These are phyloP conservation scores for Tothia fuscella DNA, from an alignment of 2,329 filamentous ascomycete genomes.

Conservation along the genomic window DNA sequence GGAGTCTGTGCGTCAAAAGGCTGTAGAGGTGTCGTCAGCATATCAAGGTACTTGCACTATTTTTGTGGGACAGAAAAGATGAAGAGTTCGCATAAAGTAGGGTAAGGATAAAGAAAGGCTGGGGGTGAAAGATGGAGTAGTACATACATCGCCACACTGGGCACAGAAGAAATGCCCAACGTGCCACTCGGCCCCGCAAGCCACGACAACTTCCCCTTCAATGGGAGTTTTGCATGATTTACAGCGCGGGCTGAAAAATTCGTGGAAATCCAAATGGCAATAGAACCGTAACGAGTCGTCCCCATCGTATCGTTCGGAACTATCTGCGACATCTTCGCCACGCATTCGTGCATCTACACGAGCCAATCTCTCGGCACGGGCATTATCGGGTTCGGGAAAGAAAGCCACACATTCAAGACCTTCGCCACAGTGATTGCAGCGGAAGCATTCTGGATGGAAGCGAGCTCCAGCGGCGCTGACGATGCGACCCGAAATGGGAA, in stretches of 20 bases:
- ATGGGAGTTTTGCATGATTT: conserved; percentile 96
- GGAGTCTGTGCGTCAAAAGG: conserved; percentile 53
- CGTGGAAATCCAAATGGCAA: conserved; percentile 98
- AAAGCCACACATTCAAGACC: conserved; percentile 91
- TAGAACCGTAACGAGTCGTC: conserved; percentile 72
- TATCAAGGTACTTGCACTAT: background rate
- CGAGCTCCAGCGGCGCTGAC: conserved; percentile 70
- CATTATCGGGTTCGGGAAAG: conserved; percentile 73
- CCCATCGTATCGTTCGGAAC: conserved; percentile 44
- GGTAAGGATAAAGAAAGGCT: background rate
- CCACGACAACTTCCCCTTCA: conserved; percentile 85
- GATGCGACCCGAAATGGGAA: conserved; percentile 81
- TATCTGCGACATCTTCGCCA: conserved; percentile 39
- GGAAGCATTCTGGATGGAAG: conserved; percentile 90
- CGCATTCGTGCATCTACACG: conserved; percentile 54
- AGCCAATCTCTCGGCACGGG: conserved; percentile 58
- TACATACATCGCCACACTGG: conserved; percentile 70
- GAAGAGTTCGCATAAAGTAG: background rate
- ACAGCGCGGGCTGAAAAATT: conserved; percentile 82
- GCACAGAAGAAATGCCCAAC: conserved; percentile 98
- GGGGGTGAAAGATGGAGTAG: background rate
- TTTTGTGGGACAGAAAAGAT: no score
- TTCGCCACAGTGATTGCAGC: conserved; percentile 77
- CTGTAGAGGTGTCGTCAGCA: conserved; percentile 16
- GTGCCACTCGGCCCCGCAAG: conserved; percentile 92